phyloP scores from a whole-genome alignment of 1,284 basidiomycete species.

The Sporisorium iseilematis-ciliati region DNA sequence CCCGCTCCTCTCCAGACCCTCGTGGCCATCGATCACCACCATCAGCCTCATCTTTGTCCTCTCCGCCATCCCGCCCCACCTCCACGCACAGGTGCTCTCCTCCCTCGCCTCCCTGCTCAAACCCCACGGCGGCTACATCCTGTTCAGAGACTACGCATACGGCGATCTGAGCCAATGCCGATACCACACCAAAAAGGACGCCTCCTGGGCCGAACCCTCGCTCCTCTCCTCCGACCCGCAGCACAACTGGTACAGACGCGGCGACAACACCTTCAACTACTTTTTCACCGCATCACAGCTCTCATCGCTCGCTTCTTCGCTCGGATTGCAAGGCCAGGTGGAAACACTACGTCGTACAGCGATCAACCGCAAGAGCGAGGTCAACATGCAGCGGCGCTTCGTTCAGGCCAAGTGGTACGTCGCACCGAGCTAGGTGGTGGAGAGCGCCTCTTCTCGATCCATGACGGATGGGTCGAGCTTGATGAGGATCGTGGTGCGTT shows the following conservation, averaged over 20 bases:
- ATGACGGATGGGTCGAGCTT: conserved; percentile 65
- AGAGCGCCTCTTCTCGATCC: conserved; percentile 63
- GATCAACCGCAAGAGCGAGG: conserved; percentile 37
- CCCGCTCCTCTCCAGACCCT: not conserved
- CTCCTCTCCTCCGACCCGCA: conserved; percentile 52
- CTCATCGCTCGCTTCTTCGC: conserved; percentile 16
- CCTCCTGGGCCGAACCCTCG: conserved; percentile 65
- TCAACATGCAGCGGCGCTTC: conserved; percentile 56
- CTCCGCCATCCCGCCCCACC: conserved; percentile 68
- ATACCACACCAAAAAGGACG: conserved; percentile 67
- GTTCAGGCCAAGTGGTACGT: conserved; percentile 64
- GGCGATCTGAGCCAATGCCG: conserved; percentile 69
- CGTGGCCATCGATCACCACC: conserved; percentile 52
- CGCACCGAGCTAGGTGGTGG: conserved; percentile 12
- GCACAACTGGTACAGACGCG: conserved; percentile 66
- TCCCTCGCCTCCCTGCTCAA: conserved; percentile 20
- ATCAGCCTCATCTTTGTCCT: conserved; percentile 69
- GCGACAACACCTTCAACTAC: conserved; percentile 70
- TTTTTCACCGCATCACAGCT: conserved; percentile 67
- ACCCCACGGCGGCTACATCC: conserved; percentile 38
- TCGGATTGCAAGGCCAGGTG: conserved; percentile 53
- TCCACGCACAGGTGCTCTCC: conserved; percentile 45
- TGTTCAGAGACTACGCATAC: conserved; percentile 70
- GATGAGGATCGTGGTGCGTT: conserved; percentile 70
- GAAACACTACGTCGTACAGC: conserved; percentile 31